Evolutionary conservation across 169 alveolate genomes (phyloP), one percentile per base, ranked within the genome.

Genomic region (Eimeria necatrix): DNA sequence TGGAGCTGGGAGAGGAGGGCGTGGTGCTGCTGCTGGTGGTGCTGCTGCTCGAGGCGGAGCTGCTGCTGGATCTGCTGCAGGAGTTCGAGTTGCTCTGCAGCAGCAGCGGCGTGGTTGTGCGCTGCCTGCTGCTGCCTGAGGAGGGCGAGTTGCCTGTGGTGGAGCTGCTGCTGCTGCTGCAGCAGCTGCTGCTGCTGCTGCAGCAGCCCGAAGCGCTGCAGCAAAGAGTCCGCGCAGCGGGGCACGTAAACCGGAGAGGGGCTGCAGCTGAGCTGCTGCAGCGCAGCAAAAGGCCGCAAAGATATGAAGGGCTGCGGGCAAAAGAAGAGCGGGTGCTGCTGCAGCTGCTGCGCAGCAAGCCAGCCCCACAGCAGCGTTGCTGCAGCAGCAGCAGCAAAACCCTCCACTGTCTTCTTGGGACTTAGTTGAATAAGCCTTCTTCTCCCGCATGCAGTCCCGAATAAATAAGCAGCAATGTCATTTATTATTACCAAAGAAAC

Each of bases 351-450:
- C 12, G 97, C 89, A 20, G 74, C 85, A n/a, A 94, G 22, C 56
- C 96, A 96, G 4, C 97, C 95, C 94, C 97, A 93, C 18, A 95
- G 56, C 24, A 91, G 60, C 48, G 96, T 95, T n/a, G 91, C 48
- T 20, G 80, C 6, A 14, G 96, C 93, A 32, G 96, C 96, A 7
- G 95, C 99, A 49, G 98, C 96, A 95, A 98, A 99, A 2, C 99
- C 99, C 97, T 99, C 99, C 96, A 99, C 99, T 20, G 99, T 99
- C 98, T 99, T 99, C 91, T 99, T 99, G 9, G 99, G 99, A 24
- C 99, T 98, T 60, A 99, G 97, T 48, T 98, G 96, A 61, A 99
- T 99, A 59, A 99, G 97, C 24, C 96, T 97, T 5, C 99, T 98
- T 95, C 96, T 98, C 7, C 99, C 99, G 84, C 98, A 98, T 88